A percentile compares a stretch with the other conserved stretches of the same genome.
These are phyloP conservation scores for Metrosideros polymorpha DNA, from an alignment of 441 rosid species.

Conservation along the genomic window DNA sequence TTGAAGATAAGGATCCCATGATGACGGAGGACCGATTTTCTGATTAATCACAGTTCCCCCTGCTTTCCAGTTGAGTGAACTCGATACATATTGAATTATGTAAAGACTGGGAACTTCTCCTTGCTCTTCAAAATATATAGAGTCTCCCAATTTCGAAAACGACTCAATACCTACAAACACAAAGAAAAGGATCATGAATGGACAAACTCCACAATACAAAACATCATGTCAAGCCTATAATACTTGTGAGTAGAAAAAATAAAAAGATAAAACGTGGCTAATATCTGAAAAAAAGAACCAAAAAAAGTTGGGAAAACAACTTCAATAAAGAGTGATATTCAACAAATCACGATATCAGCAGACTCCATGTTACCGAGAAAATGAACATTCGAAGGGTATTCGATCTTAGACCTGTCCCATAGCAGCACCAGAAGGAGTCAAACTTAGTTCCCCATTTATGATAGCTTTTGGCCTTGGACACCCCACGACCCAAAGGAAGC, in stretches of 20 bases:
- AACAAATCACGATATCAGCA: neutral
- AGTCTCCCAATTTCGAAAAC: constrained; percentile 94
- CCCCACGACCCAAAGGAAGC: constrained; percentile 77
- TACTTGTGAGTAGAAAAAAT: neutral
- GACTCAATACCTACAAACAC: constrained; percentile 61
- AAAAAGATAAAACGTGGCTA: neutral
- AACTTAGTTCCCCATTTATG: constrained; percentile 85
- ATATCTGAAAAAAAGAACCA: neutral
- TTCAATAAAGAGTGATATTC: neutral
- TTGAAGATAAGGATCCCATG: constrained; percentile 60
- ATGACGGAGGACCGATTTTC: constrained; percentile 59
- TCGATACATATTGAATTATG: constrained; percentile 72
- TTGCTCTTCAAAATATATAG: constrained; percentile 83
- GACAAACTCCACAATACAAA: neutral
- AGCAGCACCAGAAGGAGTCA: constrained; percentile 91
- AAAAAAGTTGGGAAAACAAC: neutral
- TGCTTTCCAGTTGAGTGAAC: constrained; percentile 67
- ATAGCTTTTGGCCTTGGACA: constrained; percentile 58
- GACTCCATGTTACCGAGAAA: neutral
- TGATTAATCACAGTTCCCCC: constrained; percentile 46
- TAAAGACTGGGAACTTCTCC: constrained; percentile 63
- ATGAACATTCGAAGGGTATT: neutral
- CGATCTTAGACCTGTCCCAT: constrained; percentile 67
- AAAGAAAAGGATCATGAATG: neutral
- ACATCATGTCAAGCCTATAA: neutral